Base-by-base conservation (phyloP, 768 basidiomycete genomes). In the Xanthoconium stramineum region DNA sequence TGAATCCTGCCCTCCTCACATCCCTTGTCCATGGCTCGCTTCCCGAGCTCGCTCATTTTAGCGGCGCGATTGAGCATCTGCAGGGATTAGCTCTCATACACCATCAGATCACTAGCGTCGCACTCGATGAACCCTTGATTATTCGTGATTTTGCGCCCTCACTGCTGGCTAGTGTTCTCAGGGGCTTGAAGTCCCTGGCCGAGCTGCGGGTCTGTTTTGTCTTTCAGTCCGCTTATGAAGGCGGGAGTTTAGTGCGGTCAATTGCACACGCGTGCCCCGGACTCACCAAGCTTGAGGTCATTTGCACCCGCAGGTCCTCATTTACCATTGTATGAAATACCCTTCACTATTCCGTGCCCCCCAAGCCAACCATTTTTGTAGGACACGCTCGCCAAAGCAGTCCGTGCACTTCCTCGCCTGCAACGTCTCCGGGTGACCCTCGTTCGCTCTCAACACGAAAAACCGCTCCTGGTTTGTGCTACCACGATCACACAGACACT, bases 221-320 rank as follows among this genome's bases (percentile, higher is more conserved):
- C 38, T 78, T 90, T 48, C 85, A 89, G 63, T 84, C 83, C 2
- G 83, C 84, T 63, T 89, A 89, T 63, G 88, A 91, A 61, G 85
- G 85, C 63, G 84, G 82, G 29, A 83, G 83, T 61, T 73, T 89
- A 55, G 75, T 91, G 35, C 81, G 85, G 44, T 83, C 85, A 5
- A 78, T 91, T 54, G 81, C 83, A 50, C 72, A 81, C 13, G 79
- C 85, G 1, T 89, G 88, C 63, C 88, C 88, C 12, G 78, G 79
- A 50, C 75, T 91, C 37, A 76, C 73, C 35, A 80, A 84, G 64
- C 75, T 91, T 9, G 82, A 87, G 58, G 70, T 91, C 40, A 83
- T 83, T 15, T 88, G 85, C 65, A 77, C 79, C 13, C 82, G 82
- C 61, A 85, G 82, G 61, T 84, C 89, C 12, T 88, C 87, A 1